Evolutionary conservation across 257 asterid genomes (phyloP).

Genomic region (Thymus mandschuricus): DNA sequence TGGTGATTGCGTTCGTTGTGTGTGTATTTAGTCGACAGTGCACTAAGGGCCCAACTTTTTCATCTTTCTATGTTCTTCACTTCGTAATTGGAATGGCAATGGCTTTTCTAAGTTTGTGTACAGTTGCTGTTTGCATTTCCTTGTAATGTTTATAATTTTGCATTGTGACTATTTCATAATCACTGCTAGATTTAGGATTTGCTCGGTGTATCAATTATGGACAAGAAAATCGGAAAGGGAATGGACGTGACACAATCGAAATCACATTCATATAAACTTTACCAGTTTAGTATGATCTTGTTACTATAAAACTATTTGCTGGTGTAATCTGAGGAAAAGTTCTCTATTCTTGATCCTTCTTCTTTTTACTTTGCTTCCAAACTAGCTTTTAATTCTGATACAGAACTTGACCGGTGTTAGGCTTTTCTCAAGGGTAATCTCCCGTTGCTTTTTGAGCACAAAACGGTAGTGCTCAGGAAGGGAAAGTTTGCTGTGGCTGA

Average conservation of each 20-base stretch:
- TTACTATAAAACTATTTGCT: not conserved
- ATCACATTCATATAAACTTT: not conserved
- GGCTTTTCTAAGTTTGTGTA: not conserved
- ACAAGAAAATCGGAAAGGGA: not conserved
- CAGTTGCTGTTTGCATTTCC: not conserved
- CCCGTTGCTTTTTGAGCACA: constrained; percentile 38
- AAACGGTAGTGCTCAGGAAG: constrained; percentile 27
- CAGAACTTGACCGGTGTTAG: constrained; percentile 43
- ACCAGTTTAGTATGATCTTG: not conserved
- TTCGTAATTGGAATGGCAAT: constrained; percentile 9
- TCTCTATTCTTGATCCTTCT: not conserved
- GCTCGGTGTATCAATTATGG: not conserved
- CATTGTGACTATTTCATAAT: not conserved
- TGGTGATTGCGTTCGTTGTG: not conserved
- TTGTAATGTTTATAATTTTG: too few relatives aligned
- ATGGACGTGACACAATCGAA: not conserved
- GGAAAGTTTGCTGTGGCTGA: constrained; percentile 32
- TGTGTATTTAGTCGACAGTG: not conserved
- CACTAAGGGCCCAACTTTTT: not conserved
- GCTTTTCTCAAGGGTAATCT: constrained; percentile 30
- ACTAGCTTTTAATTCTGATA: constrained; percentile 22
- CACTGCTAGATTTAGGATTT: not conserved
- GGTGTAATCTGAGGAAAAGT: not conserved
- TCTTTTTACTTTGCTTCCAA: not conserved
- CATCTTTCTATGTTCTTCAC: not conserved